Base-by-base conservation (phyloP, 805 yeast species). In the Metschnikowia noctiluminum region DNA sequence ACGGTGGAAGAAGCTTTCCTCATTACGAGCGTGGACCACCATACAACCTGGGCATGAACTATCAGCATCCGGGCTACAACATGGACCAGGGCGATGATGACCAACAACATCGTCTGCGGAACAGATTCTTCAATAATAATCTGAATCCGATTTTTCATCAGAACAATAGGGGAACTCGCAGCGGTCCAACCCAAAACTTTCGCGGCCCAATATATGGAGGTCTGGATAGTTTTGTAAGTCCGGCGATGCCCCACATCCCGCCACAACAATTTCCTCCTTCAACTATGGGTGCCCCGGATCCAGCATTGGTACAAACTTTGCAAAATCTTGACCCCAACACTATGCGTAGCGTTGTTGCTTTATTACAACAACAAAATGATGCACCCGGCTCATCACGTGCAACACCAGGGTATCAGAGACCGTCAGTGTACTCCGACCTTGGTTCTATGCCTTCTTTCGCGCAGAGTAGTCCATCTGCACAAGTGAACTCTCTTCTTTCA, bases 321-420 rank as follows among this genome's bases (percentile, higher is more conserved):
- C 60, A 60, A 46, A 56, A 52, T 21, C 49, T 70, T 52, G 71
- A 68, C 44, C 70, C 71, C 2, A 53, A 60, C 15, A 59, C 73
- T 16, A 62, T 64, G 58, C 74, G 69, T 46, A 66, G 56, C 45
- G 61, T 69, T 52, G 56, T 70, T 11, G 53, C 58, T 13, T 48
- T 65, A 13, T 56, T 70, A 28, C 66, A 60, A 40, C 64, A 58
- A 21, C 53, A 34, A 35, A 31, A 40, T 13, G 46, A 41, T 16
- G 15, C 30, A 14, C 38, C 35, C 9, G 32, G 37, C 30, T 28
- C 42, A 15, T 16, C 48, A 8, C 35, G 39, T 27, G 47, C 32
- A 34, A 32, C 30, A 15, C 42, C 39, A 6, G 35, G 30, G n/a
- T 30, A 34, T 13, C 49, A 37, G 14, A 40, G 40, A 27, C 27